A percentile compares a stretch with the other conserved stretches of the same genome.
Conservation (phyloP, 139 green algal species). For the Chlamydomonas eustigma region DNA sequence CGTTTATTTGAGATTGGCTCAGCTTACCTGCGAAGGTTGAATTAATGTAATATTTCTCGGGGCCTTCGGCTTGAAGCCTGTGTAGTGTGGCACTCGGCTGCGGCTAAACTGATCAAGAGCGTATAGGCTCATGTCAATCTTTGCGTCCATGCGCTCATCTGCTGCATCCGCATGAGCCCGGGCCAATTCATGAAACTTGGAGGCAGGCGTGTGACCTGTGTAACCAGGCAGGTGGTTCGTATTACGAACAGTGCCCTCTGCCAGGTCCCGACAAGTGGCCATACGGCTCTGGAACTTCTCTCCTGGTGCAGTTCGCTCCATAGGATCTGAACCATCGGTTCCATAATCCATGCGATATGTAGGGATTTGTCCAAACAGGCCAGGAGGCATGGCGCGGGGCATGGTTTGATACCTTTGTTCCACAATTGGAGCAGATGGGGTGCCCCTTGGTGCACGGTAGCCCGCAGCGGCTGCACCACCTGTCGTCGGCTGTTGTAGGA, state of each 20-base stretch:
- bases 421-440: neutral
- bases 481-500: neutral
- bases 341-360: conserved; percentile 34
- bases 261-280: conserved; percentile 38
- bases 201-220: conserved; percentile 48
- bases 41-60: conserved; percentile 18
- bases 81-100: conserved; percentile 47
- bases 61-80: conserved; percentile 36
- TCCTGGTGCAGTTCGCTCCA: conserved; percentile 23
- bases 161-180: conserved; percentile 17
- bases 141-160: conserved; percentile 29
- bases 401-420: conserved; percentile 18
- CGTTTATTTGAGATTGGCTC: neutral
- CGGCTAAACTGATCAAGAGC: conserved; percentile 50
- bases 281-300: conserved; percentile 31
- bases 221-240: conserved; percentile 51
- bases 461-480: neutral
- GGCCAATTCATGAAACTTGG: conserved; percentile 19
- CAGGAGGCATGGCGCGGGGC: conserved; percentile 37
- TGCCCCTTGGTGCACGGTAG: neutral
- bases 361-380: conserved; percentile 18
- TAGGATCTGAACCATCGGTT: conserved; percentile 33
- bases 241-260: conserved; percentile 46
- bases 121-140: conserved; percentile 40
- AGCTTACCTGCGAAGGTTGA: conserved; percentile 21